phyloP scores from a whole-genome alignment of 768 basidiomycete species.

The Thelephora aurantiotincta region DNA sequence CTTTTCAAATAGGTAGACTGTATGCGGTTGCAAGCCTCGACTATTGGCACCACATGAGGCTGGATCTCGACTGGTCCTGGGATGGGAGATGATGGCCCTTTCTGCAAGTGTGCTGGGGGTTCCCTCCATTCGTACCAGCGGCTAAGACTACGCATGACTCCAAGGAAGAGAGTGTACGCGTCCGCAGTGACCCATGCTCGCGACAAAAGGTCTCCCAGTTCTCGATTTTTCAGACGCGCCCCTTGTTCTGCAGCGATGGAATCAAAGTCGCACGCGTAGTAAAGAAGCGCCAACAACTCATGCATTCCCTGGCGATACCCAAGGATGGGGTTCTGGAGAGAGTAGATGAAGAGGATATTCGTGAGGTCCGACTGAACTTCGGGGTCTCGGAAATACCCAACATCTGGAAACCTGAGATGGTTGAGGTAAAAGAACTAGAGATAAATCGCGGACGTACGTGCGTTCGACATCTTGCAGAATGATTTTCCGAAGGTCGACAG shows the following conservation, averaged over 20 bases:
- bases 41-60: conserved; percentile 73
- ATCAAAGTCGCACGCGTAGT: conserved; percentile 75
- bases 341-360: conserved; percentile 79
- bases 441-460: conserved; percentile 43
- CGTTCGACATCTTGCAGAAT: conserved; percentile 92
- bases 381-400: conserved; percentile 71
- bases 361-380: conserved; percentile 70
- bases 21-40: conserved; percentile 67
- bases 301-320: conserved; percentile 99
- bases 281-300: conserved; percentile 81
- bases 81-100: conserved; percentile 30
- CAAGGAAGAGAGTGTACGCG: conserved; percentile 69
- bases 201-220: conserved; percentile 49
- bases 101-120: conserved; percentile 29
- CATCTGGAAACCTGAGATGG: conserved; percentile 79
- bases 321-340: conserved; percentile 61
- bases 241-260: conserved; percentile 33
- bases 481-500: conserved; percentile 77
- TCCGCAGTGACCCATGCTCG: conserved; percentile 69
- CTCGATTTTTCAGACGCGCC: conserved; percentile 16
- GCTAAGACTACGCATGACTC: conserved; percentile 68
- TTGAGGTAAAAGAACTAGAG: background rate
- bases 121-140: conserved; percentile 51
- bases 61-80: conserved; percentile 29
- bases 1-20: conserved; percentile 60